A percentile compares a stretch with the other conserved stretches of the same genome.
Evolutionary conservation across 2,329 filamentous ascomycete genomes (phyloP).

Genomic region (Paecilomyces fulvus): DNA sequence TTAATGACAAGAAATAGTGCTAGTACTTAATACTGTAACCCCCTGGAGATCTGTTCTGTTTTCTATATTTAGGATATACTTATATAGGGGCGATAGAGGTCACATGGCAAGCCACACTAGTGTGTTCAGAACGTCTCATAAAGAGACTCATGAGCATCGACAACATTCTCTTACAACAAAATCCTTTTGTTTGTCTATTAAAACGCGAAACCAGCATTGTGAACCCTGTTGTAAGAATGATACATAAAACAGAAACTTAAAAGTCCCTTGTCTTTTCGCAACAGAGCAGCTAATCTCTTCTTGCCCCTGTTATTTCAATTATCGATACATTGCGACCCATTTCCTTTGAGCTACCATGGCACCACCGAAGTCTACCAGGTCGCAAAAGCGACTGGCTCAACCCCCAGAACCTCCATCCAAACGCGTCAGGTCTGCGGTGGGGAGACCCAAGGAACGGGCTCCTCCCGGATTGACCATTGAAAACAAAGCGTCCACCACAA

Average conservation of each 20-base stretch:
- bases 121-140: background rate
- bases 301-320: background rate
- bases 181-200: background rate
- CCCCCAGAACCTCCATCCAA: background rate
- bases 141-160: background rate
- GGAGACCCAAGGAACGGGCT: background rate
- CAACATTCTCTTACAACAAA: background rate
- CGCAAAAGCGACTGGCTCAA: background rate
- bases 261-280: background rate
- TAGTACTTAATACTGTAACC: too few relatives aligned
- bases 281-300: background rate
- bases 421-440: background rate
- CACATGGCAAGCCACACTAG: background rate
- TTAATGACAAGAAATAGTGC: too few relatives aligned
- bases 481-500: slow-evolving; percentile 44
- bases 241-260: background rate
- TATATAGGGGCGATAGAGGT: background rate
- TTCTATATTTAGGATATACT: background rate
- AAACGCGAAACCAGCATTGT: background rate
- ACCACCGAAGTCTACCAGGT: background rate
- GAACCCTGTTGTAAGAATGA: background rate
- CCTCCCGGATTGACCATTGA: slow-evolving; percentile 29
- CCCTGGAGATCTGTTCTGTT: background rate
- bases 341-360: background rate
- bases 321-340: background rate